Evolutionary conservation across 805 yeast species (phyloP), one percentile per base, ranked within the genome.

Genomic region (Myxozyma sirexii): DNA sequence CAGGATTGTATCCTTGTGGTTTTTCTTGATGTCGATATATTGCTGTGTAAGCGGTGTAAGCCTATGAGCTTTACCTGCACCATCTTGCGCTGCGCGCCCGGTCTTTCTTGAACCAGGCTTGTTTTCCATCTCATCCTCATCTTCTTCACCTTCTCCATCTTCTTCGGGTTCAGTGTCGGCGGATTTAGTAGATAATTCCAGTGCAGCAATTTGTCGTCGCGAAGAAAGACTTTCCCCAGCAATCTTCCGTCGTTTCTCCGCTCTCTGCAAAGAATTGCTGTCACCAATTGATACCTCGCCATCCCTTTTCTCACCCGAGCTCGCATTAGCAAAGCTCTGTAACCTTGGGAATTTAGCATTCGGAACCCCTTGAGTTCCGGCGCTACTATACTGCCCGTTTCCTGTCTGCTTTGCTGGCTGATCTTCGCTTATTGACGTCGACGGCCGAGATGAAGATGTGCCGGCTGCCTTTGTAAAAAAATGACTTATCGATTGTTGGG

Each of bases 31-130:
- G 2, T 84, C 86, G 29, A 84, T 75, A 60, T 85, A 84, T 72
- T 92, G 97, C 62, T 80, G 81, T 66, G 91, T 97, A 38, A 92
- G 73, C 0, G 97, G 97, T 0, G 96, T 88, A 47, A 86, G 73
- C 57, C 76, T 76, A 4, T 31, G 31, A 27, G 44, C 13, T 31
- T 50, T 50, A 8, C 29, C 21, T 12, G 45, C 6, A 4, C 39
- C 38, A 7, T 13, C 19, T 15, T 38, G 44, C 0, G 24, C 43
- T 7, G 31, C 29, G n/a, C 43, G 45, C 3, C 38, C 21, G 8
- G 19, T 13, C 38, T 26, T 50, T 10, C 8, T 26, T 7, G 38
- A 24, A 8, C 15, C 10, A 26, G 38, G 33, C 19, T 35, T 48
- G 27, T 15, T 48, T 33, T 26, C 37, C 37, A 21, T 37, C 52